Evolutionary conservation across 2,329 filamentous ascomycete species (phyloP), one percentile per base, ranked within the genome.

Genomic region (Aaosphaeria arxii): DNA sequence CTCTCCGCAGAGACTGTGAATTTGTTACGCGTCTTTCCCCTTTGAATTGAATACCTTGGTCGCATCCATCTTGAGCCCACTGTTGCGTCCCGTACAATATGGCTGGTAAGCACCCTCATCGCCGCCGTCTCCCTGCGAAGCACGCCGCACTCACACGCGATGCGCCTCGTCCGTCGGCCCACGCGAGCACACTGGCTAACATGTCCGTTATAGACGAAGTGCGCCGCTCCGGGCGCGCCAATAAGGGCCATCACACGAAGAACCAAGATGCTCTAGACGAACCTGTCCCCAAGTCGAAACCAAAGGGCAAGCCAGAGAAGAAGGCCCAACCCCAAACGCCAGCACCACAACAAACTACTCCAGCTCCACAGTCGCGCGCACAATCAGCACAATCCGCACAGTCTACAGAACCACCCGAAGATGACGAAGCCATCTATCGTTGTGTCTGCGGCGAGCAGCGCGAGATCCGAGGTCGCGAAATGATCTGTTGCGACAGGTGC

Each of bases 401-500:
- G 50, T 77, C 80, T 52, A 38, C 53, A 13, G 56, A 57, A 7
- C 52, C 56, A 7, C 65, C 85, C 77, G 73, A 86, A 82, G 73
- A 78, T 59, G 77, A 71, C 57, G 81, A 87, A 51, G 88, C 91
- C 63, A 81, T 94, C 57, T 95, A 97, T 55, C 87, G 92, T 57
- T 99, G 92, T 70, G 88, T 96, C 43, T 99, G 92, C 66, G 92
- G 94, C 57, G 87, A 89, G 50, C 88, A 88, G 40, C 63, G 63
- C 54, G 89, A 92, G 58, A 89, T 95, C 58, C 86, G 89, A 11
- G 89, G 88, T 56, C 87, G 94, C 60, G 86, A 91, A 45, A 97
- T 95, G 91, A 96, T 99, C 62, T 90, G 88, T 52, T 99, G 94
- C 75, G 94, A 99, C 71, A 83, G 82, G 42, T 99, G 94, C 71